Evolutionary conservation across 2,329 filamentous ascomycete species (phyloP).

Genomic region (Beauveria sp.): DNA sequence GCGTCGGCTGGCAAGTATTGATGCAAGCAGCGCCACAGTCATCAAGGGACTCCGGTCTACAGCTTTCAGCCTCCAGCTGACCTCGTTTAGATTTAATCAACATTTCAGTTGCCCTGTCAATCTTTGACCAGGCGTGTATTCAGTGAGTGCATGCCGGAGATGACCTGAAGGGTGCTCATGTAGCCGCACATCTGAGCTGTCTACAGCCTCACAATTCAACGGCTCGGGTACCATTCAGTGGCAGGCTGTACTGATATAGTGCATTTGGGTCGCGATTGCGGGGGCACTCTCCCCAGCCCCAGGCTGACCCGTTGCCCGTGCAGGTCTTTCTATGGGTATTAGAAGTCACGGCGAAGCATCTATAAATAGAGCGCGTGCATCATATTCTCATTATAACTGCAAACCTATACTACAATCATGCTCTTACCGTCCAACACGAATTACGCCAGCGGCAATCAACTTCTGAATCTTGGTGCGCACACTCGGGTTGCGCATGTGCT

Average conservation of each 20-base stretch:
- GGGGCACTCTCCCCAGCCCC: background rate
- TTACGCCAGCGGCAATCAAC: constrained; percentile 85
- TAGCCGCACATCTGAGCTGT: too few species aligned
- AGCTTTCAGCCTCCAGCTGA: too few species aligned
- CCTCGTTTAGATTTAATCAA: too few species aligned
- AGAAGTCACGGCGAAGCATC: background rate
- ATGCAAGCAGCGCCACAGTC: background rate
- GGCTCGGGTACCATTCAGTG: background rate
- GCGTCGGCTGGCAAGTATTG: background rate
- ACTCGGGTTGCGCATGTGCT: constrained; percentile 91
- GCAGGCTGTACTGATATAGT: background rate
- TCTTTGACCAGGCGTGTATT: too few species aligned
- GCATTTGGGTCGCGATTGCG: background rate
- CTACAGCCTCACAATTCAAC: too few species aligned
- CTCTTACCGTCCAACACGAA: constrained; percentile 54
- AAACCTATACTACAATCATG: constrained; percentile 10
- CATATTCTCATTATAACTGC: constrained; percentile 11
- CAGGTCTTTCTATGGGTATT: background rate
- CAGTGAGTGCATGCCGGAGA: too few species aligned
- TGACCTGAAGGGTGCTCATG: too few species aligned
- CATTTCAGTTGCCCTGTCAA: too few species aligned
- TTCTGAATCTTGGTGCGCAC: constrained; percentile 90
- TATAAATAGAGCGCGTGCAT: background rate
- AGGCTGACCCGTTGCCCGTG: too few species aligned
- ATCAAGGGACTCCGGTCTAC: background rate